Base-by-base conservation (phyloP, 2,329 filamentous ascomycete species). In the Apiospora pterosperma region DNA sequence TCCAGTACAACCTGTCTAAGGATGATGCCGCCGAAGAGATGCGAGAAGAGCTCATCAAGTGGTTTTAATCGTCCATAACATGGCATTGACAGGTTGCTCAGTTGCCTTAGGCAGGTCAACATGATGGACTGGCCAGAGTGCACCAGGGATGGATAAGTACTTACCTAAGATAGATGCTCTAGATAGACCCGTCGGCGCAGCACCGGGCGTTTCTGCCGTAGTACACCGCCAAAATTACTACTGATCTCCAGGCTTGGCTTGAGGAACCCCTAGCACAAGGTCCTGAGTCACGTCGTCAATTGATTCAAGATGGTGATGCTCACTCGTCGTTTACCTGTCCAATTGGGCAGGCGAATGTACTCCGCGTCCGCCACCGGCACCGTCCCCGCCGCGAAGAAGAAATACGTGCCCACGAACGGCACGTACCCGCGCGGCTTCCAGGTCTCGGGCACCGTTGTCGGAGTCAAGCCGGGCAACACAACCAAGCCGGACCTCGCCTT, bases 401-500 rank as follows among this genome's bases (percentile, higher is more conserved):
- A 96, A 79, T 97, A 97, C 78, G 88, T 98, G 62, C 94, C 96
- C 10, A 90, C 87, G 1, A 87, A 85, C 48, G 96, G 95, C 68
- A 92, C 88, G 23, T 98, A 98, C 74, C 96, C 96, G 5, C 89
- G 92, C 76, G 96, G 95, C 58, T 99, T 98, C 83, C 82, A 87
- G 55, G 93, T 92, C 36, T 93, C 93, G 14, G 95, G 92, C 67
- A 92, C 92, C 61, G 89, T 97, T 74, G 95, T 97, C 42, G 95
- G 96, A 62, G 93, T 99, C 71, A 99, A 99, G 82, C 88, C 93
- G 16, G 90, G 90, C 69, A 98, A 98, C 80, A 97, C 92, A 61
- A 91, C 88, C 68, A 94, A 94, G 78, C 93, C 95, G 36, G 96
- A 99, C 76, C 86, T 99, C 61, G 93, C 94, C 39, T 85, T 99